Base-by-base conservation (phyloP, 345 rosid species). In the Firmiana major region DNA sequence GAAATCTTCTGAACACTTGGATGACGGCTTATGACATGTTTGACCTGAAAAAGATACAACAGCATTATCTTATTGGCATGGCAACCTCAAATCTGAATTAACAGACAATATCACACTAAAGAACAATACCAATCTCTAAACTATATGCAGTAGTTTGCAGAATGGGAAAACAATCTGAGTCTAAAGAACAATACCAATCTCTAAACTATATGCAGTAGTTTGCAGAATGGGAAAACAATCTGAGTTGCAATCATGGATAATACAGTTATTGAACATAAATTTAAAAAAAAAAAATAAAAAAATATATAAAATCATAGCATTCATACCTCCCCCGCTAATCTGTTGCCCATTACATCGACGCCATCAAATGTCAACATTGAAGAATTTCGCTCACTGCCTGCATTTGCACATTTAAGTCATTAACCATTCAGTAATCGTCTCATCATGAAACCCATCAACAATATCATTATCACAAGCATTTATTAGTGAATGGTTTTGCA, bases 251-350 rank as follows among this genome's bases (percentile, higher is more conserved):
- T 42, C 49, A 38, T 49, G 36, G 59, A 36, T 67, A n/a, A 67
- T 3, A 22, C 9, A 22, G 42, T 19, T 51, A 34, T 31, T 19
- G 40, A 64, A 4, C 40, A 65, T 54, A 57, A 58, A 63, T 83
- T n/a, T n/a, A 31, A 31, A 31, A 31, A 49, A 75, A 22, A 63
- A 85, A 55, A 76, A n/a, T n/a, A n/a, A n/a, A n/a, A n/a, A n/a
- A n/a, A n/a, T n/a, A n/a, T n/a, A n/a, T n/a, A n/a, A n/a, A n/a
- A n/a, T 36, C 63, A 75, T 45, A 34, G 43, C 71, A 63, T 51
- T 90, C 98, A 63, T 55, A 90, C 98, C 93, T 94, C 98, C 78
- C 89, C 84, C 16, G 98, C 97, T 85, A 94, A 82, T 81, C 97
- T 89, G 15, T 85, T 85, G 73, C 98, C 98, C 97, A 91, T 93